These are phyloP conservation scores for Fusarium caatingaense DNA, from an alignment of 2,329 filamentous ascomycete genomes.

Conservation along the genomic window DNA sequence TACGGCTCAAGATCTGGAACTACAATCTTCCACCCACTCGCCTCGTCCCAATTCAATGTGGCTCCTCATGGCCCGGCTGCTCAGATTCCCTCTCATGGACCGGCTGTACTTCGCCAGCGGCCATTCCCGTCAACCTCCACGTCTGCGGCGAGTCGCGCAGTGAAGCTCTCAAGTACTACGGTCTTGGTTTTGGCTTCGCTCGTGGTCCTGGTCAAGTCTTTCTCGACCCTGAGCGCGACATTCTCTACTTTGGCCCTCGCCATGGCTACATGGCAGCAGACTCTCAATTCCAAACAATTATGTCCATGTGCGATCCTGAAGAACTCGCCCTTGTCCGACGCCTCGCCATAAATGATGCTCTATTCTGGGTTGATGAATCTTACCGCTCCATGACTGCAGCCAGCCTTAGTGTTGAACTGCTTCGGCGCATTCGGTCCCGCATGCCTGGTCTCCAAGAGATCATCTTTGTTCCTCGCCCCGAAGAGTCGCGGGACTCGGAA, in stretches of 20 bases:
- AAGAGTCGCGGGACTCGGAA: constrained; percentile 50
- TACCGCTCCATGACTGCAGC: constrained; percentile 56
- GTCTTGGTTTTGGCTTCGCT: constrained; percentile 56
- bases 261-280: constrained; percentile 59
- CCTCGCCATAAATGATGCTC: constrained; percentile 59
- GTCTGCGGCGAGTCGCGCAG: constrained; percentile 59
- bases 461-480: constrained; percentile 57
- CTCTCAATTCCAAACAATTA: constrained; percentile 58
- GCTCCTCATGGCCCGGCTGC: constrained; percentile 47
- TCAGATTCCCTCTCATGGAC: constrained; percentile 33
- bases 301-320: constrained; percentile 55
- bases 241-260: constrained; percentile 61
- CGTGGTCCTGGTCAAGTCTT: constrained; percentile 56
- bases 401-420: constrained; percentile 54
- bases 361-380: constrained; percentile 54
- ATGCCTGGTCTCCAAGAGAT: constrained; percentile 57
- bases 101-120: constrained; percentile 57
- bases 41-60: constrained; percentile 58
- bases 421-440: constrained; percentile 53
- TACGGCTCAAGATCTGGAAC: constrained; percentile 61
- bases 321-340: constrained; percentile 57
- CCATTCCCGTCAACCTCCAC: constrained; percentile 59
- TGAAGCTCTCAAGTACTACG: constrained; percentile 57
- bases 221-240: constrained; percentile 56
- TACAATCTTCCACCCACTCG: constrained; percentile 57